Conservation (phyloP, 2,329 filamentous ascomycete species). For the Sporothrix mexicana region DNA sequence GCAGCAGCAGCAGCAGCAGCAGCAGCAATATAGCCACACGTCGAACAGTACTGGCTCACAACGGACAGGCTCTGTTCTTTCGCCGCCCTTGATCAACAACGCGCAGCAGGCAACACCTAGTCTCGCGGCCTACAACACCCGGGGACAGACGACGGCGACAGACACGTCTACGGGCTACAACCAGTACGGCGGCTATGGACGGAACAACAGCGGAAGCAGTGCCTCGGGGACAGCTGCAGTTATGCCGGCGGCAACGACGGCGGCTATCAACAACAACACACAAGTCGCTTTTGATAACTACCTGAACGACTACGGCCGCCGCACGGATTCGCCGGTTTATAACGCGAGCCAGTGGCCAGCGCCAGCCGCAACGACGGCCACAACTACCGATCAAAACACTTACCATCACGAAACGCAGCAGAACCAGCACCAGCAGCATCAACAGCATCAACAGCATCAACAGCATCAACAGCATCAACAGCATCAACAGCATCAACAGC, state of each 20-base stretch:
- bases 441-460: neutral
- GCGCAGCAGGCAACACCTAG: neutral
- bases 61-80: neutral
- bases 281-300: constrained; percentile 30
- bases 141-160: neutral
- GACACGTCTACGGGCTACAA: neutral
- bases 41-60: neutral
- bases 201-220: constrained; percentile 20
- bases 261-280: constrained; percentile 33
- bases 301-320: constrained; percentile 18
- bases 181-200: constrained; percentile 20
- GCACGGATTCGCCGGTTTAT: constrained; percentile 12
- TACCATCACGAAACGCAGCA: constrained; percentile 1
- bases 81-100: constrained; percentile 11
- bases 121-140: neutral
- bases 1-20: constrained; percentile 26
- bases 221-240: constrained; percentile 40
- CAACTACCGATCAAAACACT: neutral
- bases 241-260: neutral
- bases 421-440: neutral
- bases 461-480: neutral
- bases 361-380: neutral
- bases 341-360: constrained; percentile 21
- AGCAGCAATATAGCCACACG: constrained; percentile 1
- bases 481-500: neutral